Percentiles rank a stretch among this genome's conserved stretches.
phyloP scores from a whole-genome alignment of 169 alveolate genomes.

The Plasmodium coatneyi region DNA sequence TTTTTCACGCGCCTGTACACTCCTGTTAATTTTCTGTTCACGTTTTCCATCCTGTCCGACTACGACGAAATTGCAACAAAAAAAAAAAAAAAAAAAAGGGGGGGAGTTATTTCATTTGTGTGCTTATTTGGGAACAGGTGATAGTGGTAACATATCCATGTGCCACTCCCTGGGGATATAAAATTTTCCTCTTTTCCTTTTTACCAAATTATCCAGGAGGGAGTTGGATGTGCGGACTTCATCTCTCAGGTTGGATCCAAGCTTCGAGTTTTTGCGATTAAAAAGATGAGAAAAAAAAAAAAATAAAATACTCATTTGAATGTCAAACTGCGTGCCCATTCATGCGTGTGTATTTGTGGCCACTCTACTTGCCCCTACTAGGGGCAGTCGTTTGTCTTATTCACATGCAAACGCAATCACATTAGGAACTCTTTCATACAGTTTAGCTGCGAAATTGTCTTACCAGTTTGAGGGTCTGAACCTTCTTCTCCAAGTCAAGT shows the following conservation, averaged over 20 bases:
- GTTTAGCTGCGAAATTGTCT: not conserved
- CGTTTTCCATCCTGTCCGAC: constrained; percentile 65
- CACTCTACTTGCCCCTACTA: not conserved
- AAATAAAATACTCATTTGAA: not conserved
- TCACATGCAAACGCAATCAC: not conserved
- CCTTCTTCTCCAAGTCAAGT: constrained; percentile 65
- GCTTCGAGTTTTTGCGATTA: constrained; percentile 19
- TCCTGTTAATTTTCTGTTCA: constrained; percentile 57
- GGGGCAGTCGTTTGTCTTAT: not conserved
- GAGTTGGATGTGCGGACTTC: constrained; percentile 68
- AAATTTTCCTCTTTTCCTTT: not conserved
- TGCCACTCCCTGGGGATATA: not conserved
- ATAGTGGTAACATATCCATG: not conserved
- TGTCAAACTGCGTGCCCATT: not conserved
- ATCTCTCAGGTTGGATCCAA: constrained; percentile 65
- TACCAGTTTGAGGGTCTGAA: constrained; percentile 63
- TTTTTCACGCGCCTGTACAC: constrained; percentile 62
- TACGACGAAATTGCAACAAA: constrained; percentile 5
- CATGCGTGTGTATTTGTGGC: not conserved
- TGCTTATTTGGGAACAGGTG: not conserved
- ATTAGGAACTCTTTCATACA: not conserved
- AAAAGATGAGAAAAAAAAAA: not conserved
- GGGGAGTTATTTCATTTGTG: not conserved
- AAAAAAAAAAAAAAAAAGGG: not conserved
- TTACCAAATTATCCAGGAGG: constrained; percentile 61